Base-by-base conservation (phyloP, 2,329 filamentous ascomycete species). In the Juglanconis juglandina region DNA sequence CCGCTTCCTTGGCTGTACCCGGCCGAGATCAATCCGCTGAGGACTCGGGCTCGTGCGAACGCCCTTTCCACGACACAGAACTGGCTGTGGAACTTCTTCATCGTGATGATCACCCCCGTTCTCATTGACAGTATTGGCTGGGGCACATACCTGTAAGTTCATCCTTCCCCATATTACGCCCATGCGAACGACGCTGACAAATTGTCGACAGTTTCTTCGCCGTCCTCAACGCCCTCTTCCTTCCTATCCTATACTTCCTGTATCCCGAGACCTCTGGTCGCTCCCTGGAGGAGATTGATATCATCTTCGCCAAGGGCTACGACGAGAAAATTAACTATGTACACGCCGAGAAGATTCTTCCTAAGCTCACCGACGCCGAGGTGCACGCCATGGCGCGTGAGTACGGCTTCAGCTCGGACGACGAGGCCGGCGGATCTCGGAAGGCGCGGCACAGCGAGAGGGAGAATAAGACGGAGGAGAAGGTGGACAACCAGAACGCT, bases 81-180 rank as follows among this genome's bases (percentile, higher is more conserved):
- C 72, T 90, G 88, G 79, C 71, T 74, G 3, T 73, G 72, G 62
- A 75, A 76, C 68, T 79, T 82, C 67, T 75, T 76, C 33, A 72
- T 77, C 56, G 86, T 88, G 41, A 80, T 89, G 66, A 81, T 89
- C 34, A 88, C 86, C 0, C 87, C 87, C 0, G 80, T 86, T 1
- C 79, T 89, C 41, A 81, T 90, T 30, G 73, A 83, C 61, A 81
- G 82, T 56, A 87, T 81, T 6, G 76, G 76, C 13, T 86, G 79
- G 72, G 61, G 61, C 41, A 63, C 61, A 14, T 63, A 63, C 32
- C 46, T 61, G 59, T 63, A 48, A 60, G 61, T 49, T 17, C 1
- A 39, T 8, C 5, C 11, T 8, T 1, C 13, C 24, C 5, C 11
- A 34, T 41, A 24, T 30, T 14, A 24, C 6, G 4, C 11, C 11